Percentiles rank a stretch among this genome's conserved stretches.
Conservation (phyloP, 140 eudicot species). For the Bidens hawaiensis region DNA sequence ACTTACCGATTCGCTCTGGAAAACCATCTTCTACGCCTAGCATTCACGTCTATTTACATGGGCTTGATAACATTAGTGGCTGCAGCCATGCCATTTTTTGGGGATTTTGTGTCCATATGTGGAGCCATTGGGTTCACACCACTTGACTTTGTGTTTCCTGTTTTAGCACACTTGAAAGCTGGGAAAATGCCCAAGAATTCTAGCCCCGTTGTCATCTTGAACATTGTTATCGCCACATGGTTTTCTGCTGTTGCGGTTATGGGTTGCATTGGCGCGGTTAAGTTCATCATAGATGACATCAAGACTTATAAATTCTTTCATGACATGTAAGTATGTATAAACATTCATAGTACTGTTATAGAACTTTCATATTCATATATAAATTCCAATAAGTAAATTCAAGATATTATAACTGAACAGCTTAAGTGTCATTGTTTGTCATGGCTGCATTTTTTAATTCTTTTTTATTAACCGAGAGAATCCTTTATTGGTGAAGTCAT, state of each 20-base stretch:
- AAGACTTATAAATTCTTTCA: constrained; percentile 45
- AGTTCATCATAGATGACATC: constrained; percentile 38
- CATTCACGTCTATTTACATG: constrained; percentile 41
- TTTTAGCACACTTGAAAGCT: constrained; percentile 51
- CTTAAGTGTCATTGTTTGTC: background rate
- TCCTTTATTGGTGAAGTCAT: background rate
- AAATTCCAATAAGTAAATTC: background rate
- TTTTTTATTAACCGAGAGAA: background rate
- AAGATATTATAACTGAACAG: background rate
- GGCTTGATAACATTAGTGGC: constrained; percentile 44
- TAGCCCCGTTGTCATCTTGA: constrained; percentile 27
- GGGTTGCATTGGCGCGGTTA: constrained; percentile 53
- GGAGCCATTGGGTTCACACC: constrained; percentile 71
- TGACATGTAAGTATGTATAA: constrained; percentile 37
- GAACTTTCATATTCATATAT: background rate
- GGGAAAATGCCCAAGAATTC: constrained; percentile 25
- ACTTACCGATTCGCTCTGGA: background rate
- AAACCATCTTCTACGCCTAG: constrained; percentile 23
- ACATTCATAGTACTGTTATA: background rate
- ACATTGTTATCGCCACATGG: constrained; percentile 40
- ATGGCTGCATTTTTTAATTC: background rate
- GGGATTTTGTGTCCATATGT: constrained; percentile 59
- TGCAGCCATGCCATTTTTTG: constrained; percentile 61
- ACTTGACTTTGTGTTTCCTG: constrained; percentile 60
- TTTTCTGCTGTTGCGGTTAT: constrained; percentile 49